Base-by-base conservation (phyloP, 768 basidiomycete genomes). In the Termitomyces sp. region DNA sequence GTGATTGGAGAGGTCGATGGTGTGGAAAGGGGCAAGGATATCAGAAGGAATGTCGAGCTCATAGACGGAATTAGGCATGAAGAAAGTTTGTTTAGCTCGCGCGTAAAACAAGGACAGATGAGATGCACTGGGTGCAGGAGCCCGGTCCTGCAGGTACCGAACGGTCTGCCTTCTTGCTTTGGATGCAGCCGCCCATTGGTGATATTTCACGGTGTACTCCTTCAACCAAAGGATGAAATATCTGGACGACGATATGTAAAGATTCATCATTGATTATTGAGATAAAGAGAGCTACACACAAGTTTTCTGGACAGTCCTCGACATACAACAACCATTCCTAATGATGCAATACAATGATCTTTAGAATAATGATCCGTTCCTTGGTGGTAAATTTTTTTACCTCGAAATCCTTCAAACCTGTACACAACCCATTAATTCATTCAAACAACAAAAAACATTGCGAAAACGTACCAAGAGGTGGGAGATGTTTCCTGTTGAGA, bases 181-280 rank as follows among this genome's bases (percentile, higher is more conserved):
- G 43, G 67, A 65, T 20, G 73, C 73, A 14, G 72, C 74, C 58
- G 72, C 72, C 80, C 77, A 83, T 69, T 81, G 79, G 49, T 72
- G 69, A 63, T 81, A 76, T 60, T 79, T 76, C 32, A 71, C 65
- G 11, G 82, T 86, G 66, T 92, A 92, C 65, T 92, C 91, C 63
- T 83, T 84, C 36, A 92, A 77, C 90, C 90, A 92, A 54, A 92
- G 83, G n/a, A 83, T 81, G 69, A 92, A 92, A 68, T 92, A 92
- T 20, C 87, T 87, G 67, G 6, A 42, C 57, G 8, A 42, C 4
- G 46, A 46, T 63, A 15, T 62, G 50, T 61, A 32, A 63, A 42
- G 47, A 25, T 50, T 15, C 5, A 46, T 52, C 59, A 29, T 47
- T 47, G 36, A 20, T 5, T 9, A 25, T 25, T 25, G 25, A 25